These are phyloP conservation scores for Erucastrum elatum DNA, from an alignment of 345 rosid genomes.

Conservation along the genomic window DNA sequence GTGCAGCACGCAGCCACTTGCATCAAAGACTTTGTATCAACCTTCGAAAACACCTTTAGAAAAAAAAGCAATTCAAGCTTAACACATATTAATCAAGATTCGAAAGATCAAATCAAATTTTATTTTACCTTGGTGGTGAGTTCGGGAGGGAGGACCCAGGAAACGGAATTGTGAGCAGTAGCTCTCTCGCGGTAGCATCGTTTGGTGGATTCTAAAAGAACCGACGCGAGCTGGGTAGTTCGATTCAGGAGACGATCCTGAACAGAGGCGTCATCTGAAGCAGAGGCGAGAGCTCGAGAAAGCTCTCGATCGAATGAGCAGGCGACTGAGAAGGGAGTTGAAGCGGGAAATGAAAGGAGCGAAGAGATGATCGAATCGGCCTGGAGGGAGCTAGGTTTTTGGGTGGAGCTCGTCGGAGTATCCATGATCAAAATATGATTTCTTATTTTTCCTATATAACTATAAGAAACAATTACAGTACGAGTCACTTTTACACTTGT, in stretches of 20 bases:
- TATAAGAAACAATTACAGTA: too few species aligned
- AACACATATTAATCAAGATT: too few species aligned
- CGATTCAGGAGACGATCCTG: slow-evolving; percentile 53
- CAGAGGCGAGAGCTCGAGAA: slow-evolving; percentile 50
- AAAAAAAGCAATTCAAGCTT: background rate
- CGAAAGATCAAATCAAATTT: background rate
- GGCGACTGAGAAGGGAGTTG: slow-evolving; percentile 47
- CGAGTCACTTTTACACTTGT: too few species aligned
- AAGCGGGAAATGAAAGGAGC: slow-evolving; percentile 24
- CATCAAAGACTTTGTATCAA: slow-evolving; percentile 79
- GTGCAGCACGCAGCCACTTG: slow-evolving; percentile 76
- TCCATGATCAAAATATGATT: too few species aligned
- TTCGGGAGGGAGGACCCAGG: slow-evolving; percentile 79
- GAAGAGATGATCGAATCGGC: slow-evolving; percentile 29
- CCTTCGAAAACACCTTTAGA: slow-evolving; percentile 74
- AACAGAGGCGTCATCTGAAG: slow-evolving; percentile 41
- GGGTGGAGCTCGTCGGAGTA: slow-evolving; percentile 5
- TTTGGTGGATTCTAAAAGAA: slow-evolving; percentile 61
- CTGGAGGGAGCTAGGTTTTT: slow-evolving; percentile 3
- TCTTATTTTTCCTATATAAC: too few species aligned
- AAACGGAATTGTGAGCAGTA: slow-evolving; percentile 55
- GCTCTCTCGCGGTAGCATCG: slow-evolving; percentile 72
- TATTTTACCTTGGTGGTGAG: slow-evolving; percentile 66
- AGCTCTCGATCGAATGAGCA: slow-evolving; percentile 64
- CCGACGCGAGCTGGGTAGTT: slow-evolving; percentile 57